phyloP scores from a whole-genome alignment of 2,329 filamentous ascomycete genomes.

The Onygena corvina region DNA sequence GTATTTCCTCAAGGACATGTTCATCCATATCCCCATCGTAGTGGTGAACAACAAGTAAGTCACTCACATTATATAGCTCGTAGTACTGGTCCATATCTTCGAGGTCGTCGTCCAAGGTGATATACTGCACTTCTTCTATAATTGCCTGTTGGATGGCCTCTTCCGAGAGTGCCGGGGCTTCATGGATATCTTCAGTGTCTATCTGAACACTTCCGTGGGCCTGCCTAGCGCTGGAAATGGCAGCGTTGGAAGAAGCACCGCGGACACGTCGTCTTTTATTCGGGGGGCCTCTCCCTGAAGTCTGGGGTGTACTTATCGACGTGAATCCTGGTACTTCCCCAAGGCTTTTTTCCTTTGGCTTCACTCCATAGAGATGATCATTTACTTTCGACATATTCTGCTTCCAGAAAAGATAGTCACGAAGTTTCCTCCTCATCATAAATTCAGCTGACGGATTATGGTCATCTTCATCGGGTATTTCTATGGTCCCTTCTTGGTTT shows the following conservation, averaged over 20 bases:
- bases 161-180: constrained; percentile 70
- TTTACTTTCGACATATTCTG: constrained; percentile 77
- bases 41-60: constrained; percentile 77
- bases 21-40: constrained; percentile 96
- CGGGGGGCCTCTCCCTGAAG: constrained; percentile 48
- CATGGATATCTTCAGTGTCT: constrained; percentile 63
- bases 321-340: not conserved
- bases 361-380: constrained; percentile 28
- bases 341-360: constrained; percentile 19
- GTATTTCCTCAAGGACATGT: constrained; percentile 86
- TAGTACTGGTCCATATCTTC: constrained; percentile 90
- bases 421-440: constrained; percentile 80
- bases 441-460: constrained; percentile 60
- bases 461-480: constrained; percentile 18
- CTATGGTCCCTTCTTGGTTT: constrained; percentile 27
- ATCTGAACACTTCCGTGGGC: constrained; percentile 64
- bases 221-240: constrained; percentile 45
- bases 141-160: constrained; percentile 66
- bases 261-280: constrained; percentile 80
- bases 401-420: constrained; percentile 85
- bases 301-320: not conserved
- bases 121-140: constrained; percentile 44
- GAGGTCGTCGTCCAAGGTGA: constrained; percentile 64
- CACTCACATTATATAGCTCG: constrained; percentile 79
- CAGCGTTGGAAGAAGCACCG: constrained; percentile 54